Evolutionary conservation across 345 rosid species (phyloP), one percentile per base, ranked within the genome.

Genomic region (Citrus medica): DNA sequence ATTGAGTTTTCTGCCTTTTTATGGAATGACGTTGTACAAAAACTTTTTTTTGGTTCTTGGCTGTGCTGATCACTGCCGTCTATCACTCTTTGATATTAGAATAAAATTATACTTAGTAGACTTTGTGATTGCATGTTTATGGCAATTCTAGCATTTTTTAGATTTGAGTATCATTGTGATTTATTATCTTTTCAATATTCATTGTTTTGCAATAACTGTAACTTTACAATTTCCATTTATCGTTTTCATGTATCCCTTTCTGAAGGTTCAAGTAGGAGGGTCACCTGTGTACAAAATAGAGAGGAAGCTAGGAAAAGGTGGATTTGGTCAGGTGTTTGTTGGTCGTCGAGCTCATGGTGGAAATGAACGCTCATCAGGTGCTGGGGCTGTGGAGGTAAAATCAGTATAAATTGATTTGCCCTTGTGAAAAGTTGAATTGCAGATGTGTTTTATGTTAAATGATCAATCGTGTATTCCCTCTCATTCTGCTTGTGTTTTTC

Each of bases 251-350:
- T 48, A 16, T 62, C 9, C 63, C 21, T 27, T 56, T 59, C 13
- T 61, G 59, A 79, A 97, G 99, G 98, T 94, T 46, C 98, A 93
- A 87, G 92, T 97, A 61, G 99, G 97, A 80, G 97, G 98, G 42
- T 97, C 99, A 12, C 98, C 98, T 25, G 0, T 87, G 8, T 97
- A 94, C 82, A 94, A 86, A 86, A 84, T 97, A 51, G 99, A 92
- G 79, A 90, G 90, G 62, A 97, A 92, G 88, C 81, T 94, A 62
- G 99, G 99, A 55, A 97, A 94, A 78, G 99, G 99, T 86, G 99
- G 99, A 71, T 97, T 97, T 82, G 98, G 99, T 68, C 99, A 97
- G 88, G 99, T 97, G 17, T 97, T 94, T 85, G 93, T 97, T 73
- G 99, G 99, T 59, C 92, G 98, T 67, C 96, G 99, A 68, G 79